A percentile compares a stretch with the other conserved stretches of the same genome.
phyloP scores from a whole-genome alignment of 495 filamentous ascomycete species.

The Xylaria palmicola region DNA sequence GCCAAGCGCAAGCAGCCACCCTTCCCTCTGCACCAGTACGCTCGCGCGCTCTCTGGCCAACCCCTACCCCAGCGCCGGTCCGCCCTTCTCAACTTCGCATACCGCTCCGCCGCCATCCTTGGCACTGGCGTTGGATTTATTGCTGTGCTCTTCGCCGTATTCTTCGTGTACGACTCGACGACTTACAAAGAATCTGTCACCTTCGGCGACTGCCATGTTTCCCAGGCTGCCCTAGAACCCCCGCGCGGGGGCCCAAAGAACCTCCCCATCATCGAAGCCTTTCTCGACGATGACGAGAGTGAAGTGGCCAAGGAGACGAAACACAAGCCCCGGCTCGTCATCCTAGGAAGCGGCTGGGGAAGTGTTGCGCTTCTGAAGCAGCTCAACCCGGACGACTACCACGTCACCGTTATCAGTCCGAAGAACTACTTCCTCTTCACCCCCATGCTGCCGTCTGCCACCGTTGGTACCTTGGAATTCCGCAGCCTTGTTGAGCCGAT shows the following conservation, averaged over 20 bases:
- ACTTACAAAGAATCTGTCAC: slow-evolving; percentile 71
- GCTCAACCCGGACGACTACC: slow-evolving; percentile 84
- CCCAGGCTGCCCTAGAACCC: slow-evolving; percentile 77
- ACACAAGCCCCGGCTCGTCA: slow-evolving; percentile 86
- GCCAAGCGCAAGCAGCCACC: slow-evolving; percentile 16
- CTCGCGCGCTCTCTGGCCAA: slow-evolving; percentile 45
- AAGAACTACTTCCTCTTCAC: slow-evolving; percentile 98
- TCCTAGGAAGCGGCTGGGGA: slow-evolving; percentile 94
- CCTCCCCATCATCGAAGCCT: slow-evolving; percentile 81
- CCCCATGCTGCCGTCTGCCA: slow-evolving; percentile 94
- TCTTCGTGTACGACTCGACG: slow-evolving; percentile 93
- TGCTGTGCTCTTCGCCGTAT: slow-evolving; percentile 60
- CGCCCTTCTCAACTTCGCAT: slow-evolving; percentile 47
- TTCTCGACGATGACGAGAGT: slow-evolving; percentile 84
- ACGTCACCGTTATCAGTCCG: slow-evolving; percentile 90
- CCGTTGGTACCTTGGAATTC: slow-evolving; percentile 91
- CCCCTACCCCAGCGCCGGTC: slow-evolving; percentile 48
- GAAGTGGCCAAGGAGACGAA: slow-evolving; percentile 65
- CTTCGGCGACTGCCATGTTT: slow-evolving; percentile 73
- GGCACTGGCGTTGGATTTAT: slow-evolving; percentile 48
- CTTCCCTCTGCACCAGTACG: slow-evolving; percentile 15
- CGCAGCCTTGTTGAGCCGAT: slow-evolving; percentile 91
- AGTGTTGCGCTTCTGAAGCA: slow-evolving; percentile 89
- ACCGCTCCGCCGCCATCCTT: slow-evolving; percentile 50
- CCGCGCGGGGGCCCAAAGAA: slow-evolving; percentile 92